Evolutionary conservation across 208 protist species (phyloP), one percentile per base, ranked within the genome.

Genomic region (Acanthamoeba castellanii): DNA sequence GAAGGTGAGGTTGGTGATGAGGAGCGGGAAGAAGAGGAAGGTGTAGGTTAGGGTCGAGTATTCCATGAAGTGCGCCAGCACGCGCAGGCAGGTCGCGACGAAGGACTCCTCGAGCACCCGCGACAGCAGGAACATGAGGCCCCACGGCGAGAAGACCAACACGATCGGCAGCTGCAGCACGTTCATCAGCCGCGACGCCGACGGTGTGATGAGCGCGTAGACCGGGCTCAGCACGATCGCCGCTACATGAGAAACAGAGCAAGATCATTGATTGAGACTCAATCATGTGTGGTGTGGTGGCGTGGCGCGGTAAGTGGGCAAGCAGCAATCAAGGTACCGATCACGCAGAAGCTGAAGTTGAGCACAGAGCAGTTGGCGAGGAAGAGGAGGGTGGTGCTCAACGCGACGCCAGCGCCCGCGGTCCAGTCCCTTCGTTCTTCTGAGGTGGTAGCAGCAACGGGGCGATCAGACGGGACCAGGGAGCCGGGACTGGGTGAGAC

Each of bases 331-430:
- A 7, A 34, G 72, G 4, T 87, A 87, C 78, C 78, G 50, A 87
- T 61, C 18, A 87, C 78, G 78, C 78, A 87, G 50, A 87, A 87
- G 47, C 78, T 87, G 50, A 87, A 87, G 78, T 87, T 87, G 78
- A 87, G 78, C 4, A 87, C 78, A 25, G 78, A 87, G 30, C 78
- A 87, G 32, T 87, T 87, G 42, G 78, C 78, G 16, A 87, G 50
- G 78, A 87, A 87, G 78, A 87, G 78, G 20, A 87, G 78, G 14
- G 8, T 32, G 4, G 47, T 87, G 78, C 78, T 37, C 27, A 87
- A 25, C 27, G 78, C 78, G 8, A 87, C 30, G 20, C 78, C 78
- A 2, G 78, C 78, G 18, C 78, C 78, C n/a, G 78, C 78, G 13
- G 50, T 45, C 78, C 78, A 87, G 32, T 87, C 78, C 11, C 78